Percentiles rank a stretch among this genome's conserved stretches.
phyloP scores from a whole-genome alignment of 192 early-diverging fungal species.

The Mortierella claussenii region DNA sequence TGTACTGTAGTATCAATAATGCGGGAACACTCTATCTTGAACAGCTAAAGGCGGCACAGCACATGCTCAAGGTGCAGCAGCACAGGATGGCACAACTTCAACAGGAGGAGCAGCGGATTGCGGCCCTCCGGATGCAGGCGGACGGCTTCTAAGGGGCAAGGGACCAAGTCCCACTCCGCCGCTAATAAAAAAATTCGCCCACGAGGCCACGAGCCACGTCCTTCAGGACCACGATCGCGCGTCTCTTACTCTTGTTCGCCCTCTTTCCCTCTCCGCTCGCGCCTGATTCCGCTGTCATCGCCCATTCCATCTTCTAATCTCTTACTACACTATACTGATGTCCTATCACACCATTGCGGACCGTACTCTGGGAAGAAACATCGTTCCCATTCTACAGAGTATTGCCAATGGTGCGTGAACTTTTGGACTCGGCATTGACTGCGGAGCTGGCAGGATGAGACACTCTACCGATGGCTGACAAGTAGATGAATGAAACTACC shows the following conservation, averaged over 20 bases:
- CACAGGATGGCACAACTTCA: constrained; percentile 41
- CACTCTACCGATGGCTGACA: too few species aligned
- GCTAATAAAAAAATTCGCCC: not conserved
- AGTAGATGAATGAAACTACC: too few species aligned
- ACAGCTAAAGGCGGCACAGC: constrained; percentile 26
- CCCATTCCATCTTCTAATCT: not conserved
- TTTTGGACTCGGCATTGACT: not conserved
- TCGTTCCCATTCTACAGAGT: constrained; percentile 16
- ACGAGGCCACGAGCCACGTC: not conserved
- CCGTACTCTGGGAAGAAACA: constrained; percentile 23
- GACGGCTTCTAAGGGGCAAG: not conserved
- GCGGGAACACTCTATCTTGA: constrained; percentile 24
- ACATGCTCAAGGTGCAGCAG: constrained; percentile 36
- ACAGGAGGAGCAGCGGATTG: constrained; percentile 25
- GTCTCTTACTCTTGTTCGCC: not conserved
- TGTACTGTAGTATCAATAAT: constrained; percentile 22
- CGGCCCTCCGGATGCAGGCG: constrained; percentile 21
- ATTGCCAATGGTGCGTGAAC: constrained; percentile 33
- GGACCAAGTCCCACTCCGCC: too few species aligned
- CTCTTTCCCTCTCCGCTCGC: not conserved
- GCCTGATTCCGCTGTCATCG: too few species aligned
- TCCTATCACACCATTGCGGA: constrained; percentile 30
- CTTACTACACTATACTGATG: constrained; percentile 1
- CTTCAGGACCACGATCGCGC: not conserved
- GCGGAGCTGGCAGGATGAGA: not conserved